Base-by-base conservation (phyloP, 2,329 filamentous ascomycete genomes). In the Alternaria infectoria region DNA sequence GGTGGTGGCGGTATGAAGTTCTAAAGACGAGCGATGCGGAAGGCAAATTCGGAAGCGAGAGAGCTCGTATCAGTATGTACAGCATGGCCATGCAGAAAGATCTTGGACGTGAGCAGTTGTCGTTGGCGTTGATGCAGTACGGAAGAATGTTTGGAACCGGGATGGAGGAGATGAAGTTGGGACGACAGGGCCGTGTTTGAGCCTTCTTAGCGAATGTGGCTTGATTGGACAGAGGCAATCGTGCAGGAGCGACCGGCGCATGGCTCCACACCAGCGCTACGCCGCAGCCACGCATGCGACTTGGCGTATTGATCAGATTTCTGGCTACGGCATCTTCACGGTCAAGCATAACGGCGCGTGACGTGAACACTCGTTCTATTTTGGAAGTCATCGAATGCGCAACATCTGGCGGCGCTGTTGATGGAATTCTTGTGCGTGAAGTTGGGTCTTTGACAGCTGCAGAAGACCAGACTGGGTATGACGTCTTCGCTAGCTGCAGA, bases 221-320 rank as follows among this genome's bases (percentile, higher is more conserved):
- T 63, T 74, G 73, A 77, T 77, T 78, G 76, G 76, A 25, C 62
- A 66, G 61, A 56, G 70, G 67, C 64, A 25, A 55, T 46, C 50
- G 56, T 1, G 55, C 36, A 66, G 61, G 57, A 69, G 68, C 64
- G 43, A 57, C 44, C 50, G 56, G 51, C 45, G 55, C 43, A 26
- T 45, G 30, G 59, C 52, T 45, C 59, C 65, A 67, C 63, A 55
- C 46, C 50, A 68, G 75, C 74, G 76, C 76, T 73, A 72, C 74
- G 74, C 72, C 73, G 70, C 68, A 71, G 71, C 73, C 72, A 72
- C 66, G 51, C 65, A 57, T 67, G 36, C 49, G 28, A 40, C 54
- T 60, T 59, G 50, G 52, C 55, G 52, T 47, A 40, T 46, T 30
- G 47, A 43, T 25, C 28, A 21, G 9, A 36, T 21, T 23, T 13